Base-by-base conservation (phyloP, 179 eudicot species). In the Beta macrorhiza region DNA sequence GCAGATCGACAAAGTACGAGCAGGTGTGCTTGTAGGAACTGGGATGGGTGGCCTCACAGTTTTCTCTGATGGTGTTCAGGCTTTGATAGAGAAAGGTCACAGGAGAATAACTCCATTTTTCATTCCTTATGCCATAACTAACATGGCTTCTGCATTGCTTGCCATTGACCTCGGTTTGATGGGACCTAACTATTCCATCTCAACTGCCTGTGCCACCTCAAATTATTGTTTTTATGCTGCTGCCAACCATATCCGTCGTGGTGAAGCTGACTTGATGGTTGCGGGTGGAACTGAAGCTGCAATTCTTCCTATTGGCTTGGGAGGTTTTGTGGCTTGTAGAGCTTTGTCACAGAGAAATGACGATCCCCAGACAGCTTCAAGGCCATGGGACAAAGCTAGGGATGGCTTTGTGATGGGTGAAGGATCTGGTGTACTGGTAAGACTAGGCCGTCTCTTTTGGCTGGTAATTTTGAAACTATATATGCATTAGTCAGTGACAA, bases 231-330 rank as follows among this genome's bases (percentile, higher is more conserved):
- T 93, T 74, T 87, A 90, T 73, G 92, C 95, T 70, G 98, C 98
- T 87, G 98, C 98, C 80, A 93, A 93, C 80, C 98, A 93, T 83
- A 93, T 93, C 68, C 92, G 97, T 25, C 87, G 93, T 70, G 98
- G 97, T 19, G 98, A 93, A 78, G 97, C 93, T 82, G 98, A 93
- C 83, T 0, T 93, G 80, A 93, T 93, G 97, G 49, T 93, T 87
- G 93, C 95, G 59, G 98, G 98, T 82, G 98, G 98, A 71, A 90
- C 97, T 78, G 98, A 93, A 86, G 97, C 98, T 83, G 92, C 95
- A 2, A 88, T 93, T 77, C 86, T 90, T 81, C 98, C 98, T 19
- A 91, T 92, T 85, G 97, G 95, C 4, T 73, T 93, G 83, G 98
- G 97, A 80, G 98, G 98, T 51, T 93, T 93, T 79, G 97, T 92